Percentiles rank a stretch among this genome's conserved stretches.
phyloP scores from a whole-genome alignment of 768 basidiomycete genomes.

The Dacryopinax spathularia region DNA sequence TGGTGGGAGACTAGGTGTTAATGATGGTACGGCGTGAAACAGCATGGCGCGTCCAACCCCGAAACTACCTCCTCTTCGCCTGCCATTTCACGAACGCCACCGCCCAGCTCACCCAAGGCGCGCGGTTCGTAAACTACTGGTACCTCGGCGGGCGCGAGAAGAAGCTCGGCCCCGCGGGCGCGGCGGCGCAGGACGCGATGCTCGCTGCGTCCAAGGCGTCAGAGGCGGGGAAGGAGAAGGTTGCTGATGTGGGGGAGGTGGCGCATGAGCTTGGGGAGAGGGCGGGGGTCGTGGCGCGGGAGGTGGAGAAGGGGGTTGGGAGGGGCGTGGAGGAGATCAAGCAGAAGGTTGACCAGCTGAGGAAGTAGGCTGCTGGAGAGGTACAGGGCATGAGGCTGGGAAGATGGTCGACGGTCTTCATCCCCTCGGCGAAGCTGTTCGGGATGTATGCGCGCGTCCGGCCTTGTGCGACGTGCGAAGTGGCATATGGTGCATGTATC shows the following conservation, averaged over 20 bases:
- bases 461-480: no score
- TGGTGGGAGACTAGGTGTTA: background rate
- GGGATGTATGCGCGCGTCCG: no score
- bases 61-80: conserved; percentile 89
- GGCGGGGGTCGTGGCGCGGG: no score
- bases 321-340: background rate
- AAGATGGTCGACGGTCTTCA: background rate
- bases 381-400: background rate
- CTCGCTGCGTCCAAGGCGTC: background rate
- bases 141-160: conserved; percentile 73
- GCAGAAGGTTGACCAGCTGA: background rate
- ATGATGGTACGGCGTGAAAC: conserved; percentile 7
- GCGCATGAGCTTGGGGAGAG: no score
- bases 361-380: background rate
- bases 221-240: background rate
- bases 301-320: background rate
- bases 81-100: conserved; percentile 86
- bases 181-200: conserved; percentile 15
- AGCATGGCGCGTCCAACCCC: conserved; percentile 93
- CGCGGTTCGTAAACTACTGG: conserved; percentile 84
- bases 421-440: background rate
- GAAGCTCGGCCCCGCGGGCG: conserved; percentile 29
- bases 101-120: conserved; percentile 71
- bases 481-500: no score
- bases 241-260: background rate